Evolutionary conservation across 306 rosid species (phyloP), one percentile per base, ranked within the genome.

Genomic region (Quercus wislizeni): DNA sequence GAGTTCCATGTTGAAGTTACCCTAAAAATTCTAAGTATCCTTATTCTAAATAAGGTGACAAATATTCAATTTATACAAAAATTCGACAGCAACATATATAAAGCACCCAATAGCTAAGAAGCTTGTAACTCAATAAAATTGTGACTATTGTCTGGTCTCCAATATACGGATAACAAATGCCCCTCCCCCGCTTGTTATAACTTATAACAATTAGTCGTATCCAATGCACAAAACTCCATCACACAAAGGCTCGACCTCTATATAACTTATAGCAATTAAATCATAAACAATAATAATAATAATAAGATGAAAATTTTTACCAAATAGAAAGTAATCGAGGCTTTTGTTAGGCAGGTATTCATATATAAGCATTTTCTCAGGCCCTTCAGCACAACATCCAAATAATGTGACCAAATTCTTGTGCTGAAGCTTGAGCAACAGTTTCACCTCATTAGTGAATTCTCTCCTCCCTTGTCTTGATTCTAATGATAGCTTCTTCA

Each of bases 291-390:
- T 7, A 6, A 38, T 10, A 46, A 11, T 10, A 2, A 46, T 20
- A 23, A 3, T 3, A 38, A 25, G 52, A 54, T 17, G 25, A 20
- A 20, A 63, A 4, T n/a, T 51, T 69, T 70, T 90, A 94, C 97
- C 89, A 54, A 94, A 94, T 3, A 94, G 84, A 74, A 94, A 85
- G 85, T 80, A 89, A 77, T 94, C 98, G 69, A 94, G 97, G 82
- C 98, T 92, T 87, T 79, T 90, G 88, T 94, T 94, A 5, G 96
- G 90, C 20, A 94, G 91, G 79, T 86, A 94, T 86, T 94, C 97
- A 43, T 94, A 94, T 20, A 94, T 94, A 79, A 94, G 96, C 97
- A 94, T 94, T 86, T 94, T 94, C 81, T 94, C 97, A 21, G 96
- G 93, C 58, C 96, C 98, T 89, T 94, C 96, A 15, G 88, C 87